These are phyloP conservation scores for Cladosporium sp. DNA, from an alignment of 2,329 filamentous ascomycete species.

Conservation along the genomic window DNA sequence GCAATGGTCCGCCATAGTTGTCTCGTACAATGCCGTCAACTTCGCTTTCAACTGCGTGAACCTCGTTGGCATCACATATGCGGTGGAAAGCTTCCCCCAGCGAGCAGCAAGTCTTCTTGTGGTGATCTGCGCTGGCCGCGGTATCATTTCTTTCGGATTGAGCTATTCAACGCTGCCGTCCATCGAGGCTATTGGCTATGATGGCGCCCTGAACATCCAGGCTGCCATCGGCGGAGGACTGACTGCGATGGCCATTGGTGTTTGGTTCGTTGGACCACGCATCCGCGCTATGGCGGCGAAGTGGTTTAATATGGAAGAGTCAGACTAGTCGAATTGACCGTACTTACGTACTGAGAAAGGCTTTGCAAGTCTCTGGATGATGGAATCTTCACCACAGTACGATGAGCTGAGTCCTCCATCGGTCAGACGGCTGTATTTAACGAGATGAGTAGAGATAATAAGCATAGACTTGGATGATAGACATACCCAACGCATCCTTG, in stretches of 20 bases:
- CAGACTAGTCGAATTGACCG: not conserved
- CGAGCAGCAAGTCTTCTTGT: constrained; percentile 39
- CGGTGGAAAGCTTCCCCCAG: constrained; percentile 41
- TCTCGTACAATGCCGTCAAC: constrained; percentile 29
- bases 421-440: too few species aligned
- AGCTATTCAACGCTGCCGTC: constrained; percentile 35
- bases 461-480: too few species aligned
- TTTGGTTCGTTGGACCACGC: constrained; percentile 3
- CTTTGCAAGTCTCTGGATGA: too few species aligned
- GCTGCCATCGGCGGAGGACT: not conserved
- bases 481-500: too few species aligned
- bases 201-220: constrained; percentile 23
- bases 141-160: constrained; percentile 41
- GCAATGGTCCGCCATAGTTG: constrained; percentile 35
- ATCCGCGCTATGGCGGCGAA: not conserved
- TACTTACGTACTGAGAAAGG: not conserved
- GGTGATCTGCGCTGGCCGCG: constrained; percentile 43
- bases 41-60: constrained; percentile 39
- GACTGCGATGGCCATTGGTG: not conserved
- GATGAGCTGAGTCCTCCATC: too few species aligned
- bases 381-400: too few species aligned
- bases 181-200: constrained; percentile 27
- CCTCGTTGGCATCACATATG: constrained; percentile 41
- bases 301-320: constrained; percentile 8
- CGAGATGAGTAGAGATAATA: too few species aligned